phyloP scores from a whole-genome alignment of 2,329 filamentous ascomycete genomes.

The Cadophora sp. region DNA sequence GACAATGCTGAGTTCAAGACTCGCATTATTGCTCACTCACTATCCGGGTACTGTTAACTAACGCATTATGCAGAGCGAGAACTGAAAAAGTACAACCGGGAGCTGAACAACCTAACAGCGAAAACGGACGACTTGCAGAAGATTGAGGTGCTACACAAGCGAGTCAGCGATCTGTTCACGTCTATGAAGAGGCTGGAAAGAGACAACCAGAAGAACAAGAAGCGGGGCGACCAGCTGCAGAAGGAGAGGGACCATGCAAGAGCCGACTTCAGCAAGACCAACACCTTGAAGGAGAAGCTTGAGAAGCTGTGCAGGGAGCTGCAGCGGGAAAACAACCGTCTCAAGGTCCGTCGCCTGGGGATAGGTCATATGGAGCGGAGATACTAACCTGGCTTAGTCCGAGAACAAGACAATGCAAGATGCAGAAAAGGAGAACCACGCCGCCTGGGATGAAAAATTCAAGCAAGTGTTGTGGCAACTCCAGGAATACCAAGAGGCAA shows the following conservation, averaged over 20 bases:
- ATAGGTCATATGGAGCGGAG: constrained; percentile 19
- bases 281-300: constrained; percentile 91
- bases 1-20: neutral
- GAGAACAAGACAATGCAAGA: constrained; percentile 94
- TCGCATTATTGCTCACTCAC: constrained; percentile 8
- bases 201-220: constrained; percentile 95
- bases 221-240: constrained; percentile 89
- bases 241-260: constrained; percentile 94
- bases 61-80: constrained; percentile 73
- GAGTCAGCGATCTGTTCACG: constrained; percentile 87
- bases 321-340: constrained; percentile 96
- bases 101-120: constrained; percentile 85
- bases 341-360: constrained; percentile 70
- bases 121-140: constrained; percentile 93
- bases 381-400: constrained; percentile 60
- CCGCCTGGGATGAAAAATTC: constrained; percentile 85
- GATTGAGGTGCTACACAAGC: constrained; percentile 87
- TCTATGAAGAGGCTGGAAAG: constrained; percentile 97
- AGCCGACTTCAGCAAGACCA: constrained; percentile 88
- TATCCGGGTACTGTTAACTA: constrained; percentile 15
- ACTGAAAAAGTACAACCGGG: constrained; percentile 91
- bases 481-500: constrained; percentile 86
- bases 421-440: constrained; percentile 80
- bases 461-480: constrained; percentile 82
- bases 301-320: constrained; percentile 96